Evolutionary conservation across 257 asterid species (phyloP).

Genomic region (Nyctanthes arbortristis): DNA sequence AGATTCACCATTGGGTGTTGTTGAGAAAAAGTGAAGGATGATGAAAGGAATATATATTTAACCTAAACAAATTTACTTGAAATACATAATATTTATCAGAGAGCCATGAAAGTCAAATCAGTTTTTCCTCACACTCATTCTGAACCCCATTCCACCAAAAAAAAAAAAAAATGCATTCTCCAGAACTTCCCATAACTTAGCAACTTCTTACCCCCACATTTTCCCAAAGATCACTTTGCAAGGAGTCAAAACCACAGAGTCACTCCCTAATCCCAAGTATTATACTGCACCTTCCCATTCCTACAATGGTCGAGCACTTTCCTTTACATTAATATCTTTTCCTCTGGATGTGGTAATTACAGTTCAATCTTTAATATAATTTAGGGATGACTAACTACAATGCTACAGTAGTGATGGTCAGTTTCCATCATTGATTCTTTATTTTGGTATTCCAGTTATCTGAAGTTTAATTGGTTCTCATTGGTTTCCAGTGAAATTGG

Average conservation of each 20-base stretch:
- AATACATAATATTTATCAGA: neutral
- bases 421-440: constrained; percentile 7
- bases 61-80: neutral
- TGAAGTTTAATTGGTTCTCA: constrained; percentile 10
- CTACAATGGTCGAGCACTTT: too few species aligned
- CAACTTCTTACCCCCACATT: neutral
- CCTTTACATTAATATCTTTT: constrained; percentile 6
- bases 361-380: constrained; percentile 4
- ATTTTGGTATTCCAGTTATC: constrained; percentile 1
- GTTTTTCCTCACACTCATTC: too few species aligned
- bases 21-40: neutral
- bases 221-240: too few species aligned
- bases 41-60: neutral
- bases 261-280: too few species aligned
- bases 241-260: too few species aligned
- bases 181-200: neutral
- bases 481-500: constrained; percentile 73
- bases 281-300: too few species aligned
- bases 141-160: too few species aligned
- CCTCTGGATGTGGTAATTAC: neutral
- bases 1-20: neutral
- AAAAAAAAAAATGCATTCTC: too few species aligned
- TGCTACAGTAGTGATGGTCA: neutral
- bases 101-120: neutral
- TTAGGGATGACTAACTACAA: neutral